These are phyloP conservation scores for Aethionema arabicum DNA, from an alignment of 345 rosid species.

Conservation along the genomic window DNA sequence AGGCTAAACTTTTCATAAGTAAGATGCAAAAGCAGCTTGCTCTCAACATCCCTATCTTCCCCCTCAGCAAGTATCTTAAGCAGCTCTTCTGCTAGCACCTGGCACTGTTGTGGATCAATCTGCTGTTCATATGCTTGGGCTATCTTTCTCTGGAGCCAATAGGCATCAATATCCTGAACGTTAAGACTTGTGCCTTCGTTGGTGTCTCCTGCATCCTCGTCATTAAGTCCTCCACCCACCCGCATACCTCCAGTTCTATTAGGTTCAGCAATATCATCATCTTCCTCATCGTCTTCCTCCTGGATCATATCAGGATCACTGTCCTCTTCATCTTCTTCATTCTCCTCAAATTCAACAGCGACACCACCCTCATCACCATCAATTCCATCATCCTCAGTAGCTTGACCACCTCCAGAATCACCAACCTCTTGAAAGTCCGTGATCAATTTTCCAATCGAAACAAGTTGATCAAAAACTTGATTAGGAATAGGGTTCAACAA, in stretches of 20 bases:
- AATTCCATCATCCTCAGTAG: slow-evolving; percentile 67
- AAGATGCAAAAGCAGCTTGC: slow-evolving; percentile 57
- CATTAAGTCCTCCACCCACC: slow-evolving; percentile 78
- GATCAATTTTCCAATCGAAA: slow-evolving; percentile 69
- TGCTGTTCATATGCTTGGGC: slow-evolving; percentile 86
- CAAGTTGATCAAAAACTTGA: slow-evolving; percentile 68
- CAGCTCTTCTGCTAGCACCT: slow-evolving; percentile 91
- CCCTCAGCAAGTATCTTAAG: slow-evolving; percentile 81
- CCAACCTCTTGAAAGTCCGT: slow-evolving; percentile 74
- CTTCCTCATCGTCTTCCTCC: slow-evolving; percentile 84
- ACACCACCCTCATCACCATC: slow-evolving; percentile 92
- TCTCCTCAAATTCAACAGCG: slow-evolving; percentile 89
- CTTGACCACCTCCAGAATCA: slow-evolving; percentile 46
- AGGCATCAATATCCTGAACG: slow-evolving; percentile 95
- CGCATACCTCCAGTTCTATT: slow-evolving; percentile 68
- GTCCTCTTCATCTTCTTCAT: slow-evolving; percentile 86
- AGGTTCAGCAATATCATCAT: slow-evolving; percentile 63
- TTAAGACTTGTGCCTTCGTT: slow-evolving; percentile 67
- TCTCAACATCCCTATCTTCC: slow-evolving; percentile 83
- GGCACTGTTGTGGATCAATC: slow-evolving; percentile 87
- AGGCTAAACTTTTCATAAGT: slow-evolving; percentile 71
- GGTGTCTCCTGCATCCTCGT: slow-evolving; percentile 61
- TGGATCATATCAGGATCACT: slow-evolving; percentile 85
- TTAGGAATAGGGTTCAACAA: slow-evolving; percentile 51
- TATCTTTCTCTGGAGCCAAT: slow-evolving; percentile 95